phyloP scores from a whole-genome alignment of 805 yeast species.

The Ogataea wickerhamii region DNA sequence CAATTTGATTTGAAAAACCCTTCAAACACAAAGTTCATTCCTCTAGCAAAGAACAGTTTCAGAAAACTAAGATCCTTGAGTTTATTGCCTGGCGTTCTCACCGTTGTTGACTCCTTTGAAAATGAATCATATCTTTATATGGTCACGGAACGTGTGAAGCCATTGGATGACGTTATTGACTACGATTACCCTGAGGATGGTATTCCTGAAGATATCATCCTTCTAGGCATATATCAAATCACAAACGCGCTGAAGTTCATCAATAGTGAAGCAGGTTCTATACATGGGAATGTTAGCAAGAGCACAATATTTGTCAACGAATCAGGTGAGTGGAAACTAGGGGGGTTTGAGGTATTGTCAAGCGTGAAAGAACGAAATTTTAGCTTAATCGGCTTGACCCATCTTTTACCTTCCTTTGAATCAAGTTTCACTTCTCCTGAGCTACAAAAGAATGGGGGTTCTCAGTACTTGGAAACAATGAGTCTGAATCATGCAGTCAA shows the following conservation, averaged over 20 bases:
- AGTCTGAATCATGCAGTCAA: constrained; percentile 35
- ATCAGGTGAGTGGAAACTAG: constrained; percentile 78
- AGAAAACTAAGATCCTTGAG: constrained; percentile 52
- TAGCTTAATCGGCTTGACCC: constrained; percentile 22
- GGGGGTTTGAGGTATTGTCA: constrained; percentile 72
- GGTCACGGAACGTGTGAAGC: constrained; percentile 64
- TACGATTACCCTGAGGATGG: constrained; percentile 23
- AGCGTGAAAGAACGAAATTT: constrained; percentile 44
- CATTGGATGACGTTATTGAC: constrained; percentile 42
- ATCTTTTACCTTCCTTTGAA: constrained; percentile 25
- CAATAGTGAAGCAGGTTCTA: constrained; percentile 52
- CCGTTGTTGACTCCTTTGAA: constrained; percentile 61
- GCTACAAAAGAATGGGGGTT: constrained; percentile 39
- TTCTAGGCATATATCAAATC: constrained; percentile 56
- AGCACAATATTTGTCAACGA: constrained; percentile 62
- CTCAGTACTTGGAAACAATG: constrained; percentile 33
- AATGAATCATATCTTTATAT: constrained; percentile 54
- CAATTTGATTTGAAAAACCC: constrained; percentile 51
- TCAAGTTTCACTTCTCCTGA: constrained; percentile 47
- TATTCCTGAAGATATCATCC: constrained; percentile 31
- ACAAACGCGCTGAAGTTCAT: constrained; percentile 54
- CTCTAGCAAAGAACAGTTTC: constrained; percentile 43
- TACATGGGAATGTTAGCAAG: constrained; percentile 60
- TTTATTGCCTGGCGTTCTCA: constrained; percentile 63
- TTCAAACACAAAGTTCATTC: constrained; percentile 26